Evolutionary conservation across 2,329 filamentous ascomycete species (phyloP).

Genomic region (Pestalotiopsis fici): DNA sequence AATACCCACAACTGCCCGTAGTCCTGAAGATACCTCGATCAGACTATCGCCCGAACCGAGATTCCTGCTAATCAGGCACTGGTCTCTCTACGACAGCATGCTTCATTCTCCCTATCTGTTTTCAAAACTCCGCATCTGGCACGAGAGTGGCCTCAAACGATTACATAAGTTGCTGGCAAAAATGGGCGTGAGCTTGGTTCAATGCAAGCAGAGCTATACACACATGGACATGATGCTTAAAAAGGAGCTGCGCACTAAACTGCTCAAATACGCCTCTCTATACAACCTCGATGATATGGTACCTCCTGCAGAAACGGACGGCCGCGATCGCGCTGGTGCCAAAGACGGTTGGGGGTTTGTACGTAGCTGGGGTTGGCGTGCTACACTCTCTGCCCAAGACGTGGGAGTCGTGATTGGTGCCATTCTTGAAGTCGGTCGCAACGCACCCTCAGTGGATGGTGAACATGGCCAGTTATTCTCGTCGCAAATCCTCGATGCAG

Average conservation of each 20-base stretch:
- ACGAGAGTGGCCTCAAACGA: constrained; percentile 81
- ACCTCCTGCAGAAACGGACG: constrained; percentile 73
- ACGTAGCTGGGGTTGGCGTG: constrained; percentile 95
- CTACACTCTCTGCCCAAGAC: constrained; percentile 89
- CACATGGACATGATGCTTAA: constrained; percentile 99
- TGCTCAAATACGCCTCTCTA: constrained; percentile 87
- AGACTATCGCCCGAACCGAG: constrained; percentile 90
- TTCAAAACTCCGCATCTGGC: constrained; percentile 91
- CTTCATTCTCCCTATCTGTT: constrained; percentile 94
- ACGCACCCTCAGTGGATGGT: constrained; percentile 36
- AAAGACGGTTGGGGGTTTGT: constrained; percentile 98
- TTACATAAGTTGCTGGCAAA: constrained; percentile 94
- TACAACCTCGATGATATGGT: constrained; percentile 96
- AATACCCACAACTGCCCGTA: constrained; percentile 85
- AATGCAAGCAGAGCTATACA: constrained; percentile 93
- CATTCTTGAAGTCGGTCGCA: constrained; percentile 85
- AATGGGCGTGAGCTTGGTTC: constrained; percentile 92
- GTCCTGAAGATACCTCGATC: constrained; percentile 89
- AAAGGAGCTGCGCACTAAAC: constrained; percentile 77
- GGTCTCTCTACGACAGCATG: constrained; percentile 99
- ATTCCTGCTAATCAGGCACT: constrained; percentile 90
- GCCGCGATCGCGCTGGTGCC: constrained; percentile 66
- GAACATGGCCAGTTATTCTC: constrained; percentile 27
- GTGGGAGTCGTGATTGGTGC: constrained; percentile 92
- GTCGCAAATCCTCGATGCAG: constrained; percentile 25